Evolutionary conservation across 495 filamentous ascomycete species (phyloP).

Genomic region (Cryomyces minteri): DNA sequence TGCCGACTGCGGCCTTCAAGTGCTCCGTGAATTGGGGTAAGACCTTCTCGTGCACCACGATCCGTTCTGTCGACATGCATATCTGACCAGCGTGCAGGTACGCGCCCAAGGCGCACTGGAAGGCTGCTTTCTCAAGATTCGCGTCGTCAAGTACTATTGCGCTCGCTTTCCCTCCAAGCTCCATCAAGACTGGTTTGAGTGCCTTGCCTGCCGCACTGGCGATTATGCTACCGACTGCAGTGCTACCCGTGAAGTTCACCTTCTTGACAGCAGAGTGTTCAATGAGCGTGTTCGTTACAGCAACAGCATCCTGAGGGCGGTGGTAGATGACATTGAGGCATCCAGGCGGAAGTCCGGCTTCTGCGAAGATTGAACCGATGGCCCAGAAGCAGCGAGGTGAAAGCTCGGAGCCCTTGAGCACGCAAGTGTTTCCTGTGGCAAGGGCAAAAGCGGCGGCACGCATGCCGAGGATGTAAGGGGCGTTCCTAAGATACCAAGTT

Average conservation of each 20-base stretch:
- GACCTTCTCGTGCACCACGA: slow-evolving; percentile 60
- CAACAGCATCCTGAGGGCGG: slow-evolving; percentile 30
- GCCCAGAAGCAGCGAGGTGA: slow-evolving; percentile 60
- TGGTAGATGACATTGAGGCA: slow-evolving; percentile 38
- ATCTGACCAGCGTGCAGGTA: slow-evolving; percentile 58
- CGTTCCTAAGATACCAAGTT: slow-evolving; percentile 8
- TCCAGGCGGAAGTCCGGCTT: slow-evolving; percentile 51
- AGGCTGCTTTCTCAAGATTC: slow-evolving; percentile 34
- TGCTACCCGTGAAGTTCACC: slow-evolving; percentile 44
- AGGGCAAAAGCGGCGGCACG: slow-evolving; percentile 50
- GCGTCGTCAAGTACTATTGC: slow-evolving; percentile 42
- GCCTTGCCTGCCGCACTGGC: slow-evolving; percentile 37
- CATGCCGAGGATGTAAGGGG: slow-evolving; percentile 20
- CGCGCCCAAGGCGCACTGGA: slow-evolving; percentile 29
- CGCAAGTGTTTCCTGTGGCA: slow-evolving; percentile 59
- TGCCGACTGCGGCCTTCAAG: slow-evolving; percentile 24
- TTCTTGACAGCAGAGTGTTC: slow-evolving; percentile 38
- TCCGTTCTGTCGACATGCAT: slow-evolving; percentile 83
- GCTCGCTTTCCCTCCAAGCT: slow-evolving; percentile 42
- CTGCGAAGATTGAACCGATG: slow-evolving; percentile 46
- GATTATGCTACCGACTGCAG: slow-evolving; percentile 34
- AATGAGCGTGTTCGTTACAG: slow-evolving; percentile 36
- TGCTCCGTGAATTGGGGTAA: slow-evolving; percentile 44
- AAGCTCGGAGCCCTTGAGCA: slow-evolving; percentile 63
- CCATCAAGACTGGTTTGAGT: slow-evolving; percentile 52